Base-by-base conservation (phyloP, 1,284 basidiomycete species). In the Naganishia sp. region DNA sequence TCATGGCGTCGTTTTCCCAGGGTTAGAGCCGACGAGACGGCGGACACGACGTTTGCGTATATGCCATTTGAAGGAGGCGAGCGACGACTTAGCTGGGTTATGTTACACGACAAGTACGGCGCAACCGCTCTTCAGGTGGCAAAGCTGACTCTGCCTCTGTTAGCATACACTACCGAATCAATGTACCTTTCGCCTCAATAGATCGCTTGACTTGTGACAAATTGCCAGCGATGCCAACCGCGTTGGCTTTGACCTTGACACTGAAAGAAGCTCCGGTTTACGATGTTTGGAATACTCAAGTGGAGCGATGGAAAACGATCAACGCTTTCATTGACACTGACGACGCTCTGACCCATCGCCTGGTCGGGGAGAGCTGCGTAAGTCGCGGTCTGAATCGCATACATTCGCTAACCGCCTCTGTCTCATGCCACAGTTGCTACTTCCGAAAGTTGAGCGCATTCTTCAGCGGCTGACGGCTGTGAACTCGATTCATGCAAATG, bases 11-110 rank as follows among this genome's bases (percentile, higher is more conserved):
- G 58, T 15, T 61, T 39, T n/a, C 58, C 58, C 1, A 61, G 42
- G 42, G 28, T 35, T 21, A 31, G 21, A n/a, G 0, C 49, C 1
- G 58, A 61, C 7, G 32, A 50, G 17, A 25, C 32, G 47, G 47
- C 17, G 42, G 58, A 61, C 5, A 51, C 58, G 17, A 61, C 58
- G 4, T 61, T 51, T 61, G 58, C 58, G 35, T 61, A 61, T 21
- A 51, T 47, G 21, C 58, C 58, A 4, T 61, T 51, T 13, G 58
- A 51, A n/a, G 47, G 39, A 18, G 58, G 47, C 7, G 58, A 61
- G 17, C 58, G 41, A 18, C 31, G 58, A 39, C 50, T 61, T 25
- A 51, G 58, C 21, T 61, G 58, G 58, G 58, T 50, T 4, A 43
- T 61, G 47, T 43, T 61, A 31, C 58, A 61, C 28, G 58, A 50